Evolutionary conservation across 257 asterid genomes (phyloP), one percentile per base, ranked within the genome.

Genomic region (Primulina huaijiensis): DNA sequence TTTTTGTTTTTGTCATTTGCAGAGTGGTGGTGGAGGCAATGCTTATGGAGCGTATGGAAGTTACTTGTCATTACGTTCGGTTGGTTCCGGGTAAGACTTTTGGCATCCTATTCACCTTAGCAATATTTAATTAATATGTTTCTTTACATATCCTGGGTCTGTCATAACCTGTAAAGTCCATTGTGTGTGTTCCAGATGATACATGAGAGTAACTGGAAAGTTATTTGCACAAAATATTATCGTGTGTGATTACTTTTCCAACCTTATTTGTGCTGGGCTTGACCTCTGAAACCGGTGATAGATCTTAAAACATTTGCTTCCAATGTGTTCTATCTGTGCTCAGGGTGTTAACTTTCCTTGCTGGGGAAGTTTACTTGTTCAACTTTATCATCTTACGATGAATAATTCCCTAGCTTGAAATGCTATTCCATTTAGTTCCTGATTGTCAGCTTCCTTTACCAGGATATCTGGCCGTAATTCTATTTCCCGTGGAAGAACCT

Each of bases 381-480:
- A 19, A 25, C 40, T 10, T 35, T 40, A 52, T 34, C 64, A 70
- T 78, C 72, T 75, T 56, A 63, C 35, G 55, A 64, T 67, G 59
- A 75, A 19, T 60, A 25, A 46, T 55, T 71, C 71, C 69, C 73
- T 63, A 16, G 69, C 68, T 61, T 55, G 40, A 56, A 67, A 53
- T 69, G 62, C 43, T 64, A 40, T 65, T 40, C 53, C 38, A 46
- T 38, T 20, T 10, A 40, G 76, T 67, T 73, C 70, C 78, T 85
- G 78, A 81, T 67, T 62, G 67, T 74, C 57, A 74, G 78, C 77
- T 85, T 77, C 78, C 72, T 67, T 76, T 75, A 74, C 82, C 92
- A 93, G 99, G 94, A 83, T 84, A 69, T 85, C 97, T 69, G 96
- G 96, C 76, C 96, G 89, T 78, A 86, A 77, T 79, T 86, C 86